Evolutionary conservation across 2,329 filamentous ascomycete species (phyloP), one percentile per base, ranked within the genome.

Genomic region (Cladophialophora chaetospira): DNA sequence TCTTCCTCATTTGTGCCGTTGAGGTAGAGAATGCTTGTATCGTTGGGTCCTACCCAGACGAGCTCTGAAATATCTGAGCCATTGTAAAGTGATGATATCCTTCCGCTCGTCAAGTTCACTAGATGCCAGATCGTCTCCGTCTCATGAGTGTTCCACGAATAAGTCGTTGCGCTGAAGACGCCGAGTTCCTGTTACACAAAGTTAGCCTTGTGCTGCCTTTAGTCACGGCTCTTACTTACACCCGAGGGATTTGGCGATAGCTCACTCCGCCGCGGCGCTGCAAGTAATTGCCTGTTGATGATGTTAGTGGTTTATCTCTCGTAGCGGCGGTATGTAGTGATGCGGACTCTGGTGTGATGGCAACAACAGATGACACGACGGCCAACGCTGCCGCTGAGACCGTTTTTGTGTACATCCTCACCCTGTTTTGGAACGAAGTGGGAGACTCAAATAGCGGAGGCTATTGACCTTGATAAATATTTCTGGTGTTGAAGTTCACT

Each of bases 131-230:
- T 69, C 5, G 69, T 71, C 4, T 80, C 82, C 69, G 87, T 88
- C 44, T 79, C 79, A 69, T 95, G 90, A 0, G 83, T 80, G 35
- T 88, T 79, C 71, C 96, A 96, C 4, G 85, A 92, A 72, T 96
- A 96, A 1, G 86, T 84, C 0, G 88, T 89, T 13, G 85, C 77
- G 71, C 86, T 70, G 51, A 79, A 81, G 38, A 81, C 59, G 1
- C 77, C 79, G 28, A 76, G 66, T 61, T 71, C 68, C 71, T 74
- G 57, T 52, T n/a, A 10, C n/a, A 47, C 35, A 40, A 11, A n/a
- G 26, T n/a, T 6, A 9, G 38, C 28, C 63, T 31, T 60, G 42
- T 35, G 9, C 5, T 44, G 13, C 38, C 9, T 25, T 11, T 5
- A 15, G 10, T 6, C n/a, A 19, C 25, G 29, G 23, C 19, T 8